Base-by-base conservation (phyloP, 371 early-diverging fungal genomes). In the Mucor racemosus region DNA sequence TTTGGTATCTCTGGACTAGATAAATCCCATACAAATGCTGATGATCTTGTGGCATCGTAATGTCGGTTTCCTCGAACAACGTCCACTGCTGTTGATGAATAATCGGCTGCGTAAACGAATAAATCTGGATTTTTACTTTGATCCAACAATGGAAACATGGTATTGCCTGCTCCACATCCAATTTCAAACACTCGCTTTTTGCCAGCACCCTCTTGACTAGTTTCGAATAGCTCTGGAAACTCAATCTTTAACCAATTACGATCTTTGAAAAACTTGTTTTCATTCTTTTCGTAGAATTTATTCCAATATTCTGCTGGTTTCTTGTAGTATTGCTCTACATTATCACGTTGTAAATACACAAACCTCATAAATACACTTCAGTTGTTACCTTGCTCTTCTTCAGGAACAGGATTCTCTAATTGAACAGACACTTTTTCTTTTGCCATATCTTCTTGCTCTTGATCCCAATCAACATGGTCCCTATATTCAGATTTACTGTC, bases 161-260 rank as follows among this genome's bases (percentile, higher is more conserved):
- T 95, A 80, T 97, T 97, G 59, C 99, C 99, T 13, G 96, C 97
- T 36, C 98, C 99, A 80, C 99, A 98, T 42, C 99, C 99, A 35
- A 95, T 82, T 75, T 95, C 95, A 33, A 93, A 81, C 5, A 91
- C 78, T 57, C 75, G 72, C 65, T 86, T 72, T 13, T 69, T 69
- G n/a, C 84, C 84, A 5, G 75, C 83, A 34, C 66, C 56, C 9
- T 67, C 75, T 66, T 72, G 67, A 26, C 80, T 70, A 0, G 77
- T 74, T 15, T 70, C 63, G 46, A 84, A 81, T 13, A 95, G 83
- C 69, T 97, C 95, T 3, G 88, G 89, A 77, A 98, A 98, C 80
- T 98, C 99, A 4, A 93, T 76, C 61, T 92, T 90, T 4, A 95
- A 86, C 98, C 98, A 97, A 74, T 96, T 91, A 34, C 98, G 81